phyloP scores from a whole-genome alignment of 2,329 filamentous ascomycete genomes.

The Diaporthe batatas region DNA sequence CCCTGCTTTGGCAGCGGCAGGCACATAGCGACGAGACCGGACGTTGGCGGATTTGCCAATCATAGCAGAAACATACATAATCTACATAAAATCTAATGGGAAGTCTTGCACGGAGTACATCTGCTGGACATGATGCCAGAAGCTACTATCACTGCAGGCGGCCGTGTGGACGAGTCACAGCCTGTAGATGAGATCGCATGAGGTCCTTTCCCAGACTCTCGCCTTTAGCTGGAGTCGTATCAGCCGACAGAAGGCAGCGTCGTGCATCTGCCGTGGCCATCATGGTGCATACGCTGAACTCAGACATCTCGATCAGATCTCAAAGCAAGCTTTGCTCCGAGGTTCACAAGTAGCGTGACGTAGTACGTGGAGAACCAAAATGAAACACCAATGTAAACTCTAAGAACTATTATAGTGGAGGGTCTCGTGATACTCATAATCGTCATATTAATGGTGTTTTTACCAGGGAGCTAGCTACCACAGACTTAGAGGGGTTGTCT shows the following conservation, averaged over 20 bases:
- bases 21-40: not conserved
- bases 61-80: not conserved
- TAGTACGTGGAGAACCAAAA: not conserved
- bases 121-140: not conserved
- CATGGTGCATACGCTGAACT: not conserved
- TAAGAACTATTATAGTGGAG: not conserved
- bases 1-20: not conserved
- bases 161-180: not conserved
- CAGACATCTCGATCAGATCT: not conserved
- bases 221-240: not conserved
- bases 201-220: not conserved
- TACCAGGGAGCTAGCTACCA: not conserved
- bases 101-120: not conserved
- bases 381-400: not conserved
- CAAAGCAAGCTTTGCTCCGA: not conserved
- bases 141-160: not conserved
- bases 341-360: not conserved
- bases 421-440: slow-evolving; percentile 4
- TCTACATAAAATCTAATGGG: slow-evolving; percentile 16
- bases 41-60: not conserved
- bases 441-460: slow-evolving; percentile 26
- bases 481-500: not conserved
- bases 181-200: not conserved
- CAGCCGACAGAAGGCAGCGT: not conserved
- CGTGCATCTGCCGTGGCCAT: not conserved